A percentile compares a stretch with the other conserved stretches of the same genome.
Conservation (phyloP, 345 rosid species). For the Combretum micranthum region DNA sequence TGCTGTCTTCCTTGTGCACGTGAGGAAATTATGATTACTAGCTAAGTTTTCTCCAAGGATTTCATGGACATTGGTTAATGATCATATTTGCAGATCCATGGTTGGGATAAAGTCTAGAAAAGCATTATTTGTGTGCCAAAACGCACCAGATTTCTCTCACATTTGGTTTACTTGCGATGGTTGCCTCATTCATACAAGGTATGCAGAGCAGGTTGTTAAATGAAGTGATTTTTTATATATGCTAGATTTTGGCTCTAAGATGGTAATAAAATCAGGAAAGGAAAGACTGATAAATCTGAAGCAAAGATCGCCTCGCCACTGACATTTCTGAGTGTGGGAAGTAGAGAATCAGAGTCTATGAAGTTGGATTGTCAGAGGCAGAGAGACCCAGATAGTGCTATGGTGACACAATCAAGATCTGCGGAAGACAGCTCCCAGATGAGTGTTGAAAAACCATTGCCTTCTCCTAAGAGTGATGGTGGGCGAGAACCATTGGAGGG, state of each 20-base stretch:
- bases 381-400: constrained; percentile 20
- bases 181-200: constrained; percentile 67
- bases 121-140: constrained; percentile 58
- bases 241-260: neutral
- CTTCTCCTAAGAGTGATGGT: constrained; percentile 17
- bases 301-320: constrained; percentile 32
- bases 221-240: too few species aligned
- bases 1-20: too few species aligned
- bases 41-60: neutral
- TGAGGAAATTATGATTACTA: too few species aligned
- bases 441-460: constrained; percentile 10
- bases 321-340: constrained; percentile 24
- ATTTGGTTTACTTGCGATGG: constrained; percentile 86
- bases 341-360: constrained; percentile 29
- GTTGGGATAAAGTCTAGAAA: constrained; percentile 63
- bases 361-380: constrained; percentile 33
- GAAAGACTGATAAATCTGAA: constrained; percentile 28
- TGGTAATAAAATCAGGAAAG: constrained; percentile 36
- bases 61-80: constrained; percentile 2
- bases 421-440: constrained; percentile 14
- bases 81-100: constrained; percentile 45
- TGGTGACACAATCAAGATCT: constrained; percentile 14
- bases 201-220: constrained; percentile 1
- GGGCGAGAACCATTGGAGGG: constrained; percentile 47
- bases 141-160: constrained; percentile 61